Percentiles rank a stretch among this genome's conserved stretches.
Conservation (phyloP, 345 rosid species). For the Pistacia atlantica region DNA sequence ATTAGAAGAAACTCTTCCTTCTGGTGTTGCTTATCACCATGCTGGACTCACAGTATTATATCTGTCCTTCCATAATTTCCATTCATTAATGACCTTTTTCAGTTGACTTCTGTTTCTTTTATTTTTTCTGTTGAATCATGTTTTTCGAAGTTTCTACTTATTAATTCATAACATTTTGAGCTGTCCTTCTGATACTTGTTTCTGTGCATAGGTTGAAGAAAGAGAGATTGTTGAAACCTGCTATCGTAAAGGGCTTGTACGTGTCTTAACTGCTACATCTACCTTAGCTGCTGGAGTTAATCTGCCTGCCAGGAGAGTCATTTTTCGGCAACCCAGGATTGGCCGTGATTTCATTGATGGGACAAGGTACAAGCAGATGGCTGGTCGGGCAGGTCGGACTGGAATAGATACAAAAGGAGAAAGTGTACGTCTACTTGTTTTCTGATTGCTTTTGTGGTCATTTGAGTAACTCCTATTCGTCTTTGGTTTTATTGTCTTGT, state of each 20-base stretch:
- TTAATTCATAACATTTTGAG: constrained; percentile 8
- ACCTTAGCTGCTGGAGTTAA: constrained; percentile 99
- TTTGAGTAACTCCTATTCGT: neutral
- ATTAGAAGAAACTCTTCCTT: constrained; percentile 89
- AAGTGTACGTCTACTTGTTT: constrained; percentile 68
- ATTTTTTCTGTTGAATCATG: constrained; percentile 10
- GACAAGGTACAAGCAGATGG: constrained; percentile 98
- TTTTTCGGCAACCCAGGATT: constrained; percentile 95
- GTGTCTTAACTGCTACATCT: constrained; percentile 94
- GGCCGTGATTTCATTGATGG: constrained; percentile 97
- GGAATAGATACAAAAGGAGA: constrained; percentile 98
- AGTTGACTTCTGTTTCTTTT: constrained; percentile 14
- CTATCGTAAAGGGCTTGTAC: constrained; percentile 87
- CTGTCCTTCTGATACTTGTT: constrained; percentile 11
- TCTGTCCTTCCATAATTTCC: constrained; percentile 26
- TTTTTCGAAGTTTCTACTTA: neutral
- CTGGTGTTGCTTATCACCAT: constrained; percentile 98
- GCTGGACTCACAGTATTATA: constrained; percentile 93
- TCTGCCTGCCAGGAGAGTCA: constrained; percentile 96
- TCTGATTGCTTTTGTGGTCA: constrained; percentile 3
- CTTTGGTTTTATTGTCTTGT: neutral
- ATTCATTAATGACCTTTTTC: constrained; percentile 1
- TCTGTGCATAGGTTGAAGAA: constrained; percentile 78
- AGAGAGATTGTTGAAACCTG: constrained; percentile 94
- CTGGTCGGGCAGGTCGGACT: constrained; percentile 99